Percentiles rank a stretch among this genome's conserved stretches.
Evolutionary conservation across 208 protist genomes (phyloP).

Genomic region (Trichomonas tenax): DNA sequence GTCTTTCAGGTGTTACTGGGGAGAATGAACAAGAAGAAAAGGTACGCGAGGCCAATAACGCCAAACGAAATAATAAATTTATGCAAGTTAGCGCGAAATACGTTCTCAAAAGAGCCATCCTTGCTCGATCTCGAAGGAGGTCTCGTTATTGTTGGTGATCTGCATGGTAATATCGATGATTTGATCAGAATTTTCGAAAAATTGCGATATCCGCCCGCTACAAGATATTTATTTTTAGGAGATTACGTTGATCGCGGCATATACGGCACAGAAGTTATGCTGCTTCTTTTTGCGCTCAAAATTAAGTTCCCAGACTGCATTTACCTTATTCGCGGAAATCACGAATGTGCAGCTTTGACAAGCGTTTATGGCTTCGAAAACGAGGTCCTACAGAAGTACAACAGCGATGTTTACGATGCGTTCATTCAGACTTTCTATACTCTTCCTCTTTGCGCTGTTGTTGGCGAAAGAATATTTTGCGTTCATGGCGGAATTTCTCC

Average conservation of each 20-base stretch:
- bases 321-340: constrained; percentile 37
- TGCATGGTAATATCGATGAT: neutral
- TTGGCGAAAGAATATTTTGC: constrained; percentile 65
- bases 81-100: neutral
- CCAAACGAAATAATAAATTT: neutral
- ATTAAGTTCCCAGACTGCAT: constrained; percentile 32
- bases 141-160: neutral
- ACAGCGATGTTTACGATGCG: constrained; percentile 24
- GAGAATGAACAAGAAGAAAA: neutral
- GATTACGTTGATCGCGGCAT: constrained; percentile 40
- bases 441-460: constrained; percentile 62
- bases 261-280: constrained; percentile 31
- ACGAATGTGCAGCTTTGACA: constrained; percentile 33
- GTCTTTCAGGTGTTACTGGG: neutral
- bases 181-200: neutral
- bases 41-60: neutral
- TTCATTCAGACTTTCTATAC: constrained; percentile 59
- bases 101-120: neutral
- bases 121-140: neutral
- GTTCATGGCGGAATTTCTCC: constrained; percentile 67
- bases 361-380: constrained; percentile 31
- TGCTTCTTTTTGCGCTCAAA: constrained; percentile 31
- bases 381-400: constrained; percentile 25
- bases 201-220: neutral
- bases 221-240: constrained; percentile 14